These are phyloP conservation scores for Penicillium palitans DNA, from an alignment of 2,329 filamentous ascomycete genomes.

Conservation along the genomic window DNA sequence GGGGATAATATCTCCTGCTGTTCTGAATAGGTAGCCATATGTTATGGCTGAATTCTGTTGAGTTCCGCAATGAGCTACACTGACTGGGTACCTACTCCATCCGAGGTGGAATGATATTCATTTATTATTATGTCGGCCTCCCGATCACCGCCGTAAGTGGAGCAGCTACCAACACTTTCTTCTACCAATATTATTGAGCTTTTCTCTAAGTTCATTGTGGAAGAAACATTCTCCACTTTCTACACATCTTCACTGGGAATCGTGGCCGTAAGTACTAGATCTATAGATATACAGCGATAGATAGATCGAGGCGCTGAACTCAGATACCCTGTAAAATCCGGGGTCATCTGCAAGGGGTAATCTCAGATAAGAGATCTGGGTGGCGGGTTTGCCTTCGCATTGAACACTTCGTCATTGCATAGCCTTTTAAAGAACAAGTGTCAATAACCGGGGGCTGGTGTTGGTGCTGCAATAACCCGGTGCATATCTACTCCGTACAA, in stretches of 20 bases:
- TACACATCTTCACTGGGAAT: background rate
- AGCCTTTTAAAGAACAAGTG: background rate
- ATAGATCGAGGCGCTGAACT: conserved; percentile 13
- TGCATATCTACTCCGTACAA: background rate
- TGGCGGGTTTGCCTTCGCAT: conserved; percentile 6
- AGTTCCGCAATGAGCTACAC: background rate
- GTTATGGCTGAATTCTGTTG: background rate
- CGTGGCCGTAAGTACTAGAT: background rate
- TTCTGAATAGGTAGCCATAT: background rate
- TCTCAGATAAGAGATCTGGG: conserved; percentile 15
- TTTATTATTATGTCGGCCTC: conserved; percentile 3
- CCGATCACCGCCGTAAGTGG: conserved; percentile 8
- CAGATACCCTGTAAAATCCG: conserved; percentile 8
- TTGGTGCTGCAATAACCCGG: too few species aligned
- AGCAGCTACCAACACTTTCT: background rate
- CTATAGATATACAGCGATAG: background rate
- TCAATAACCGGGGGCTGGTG: background rate
- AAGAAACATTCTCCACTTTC: background rate
- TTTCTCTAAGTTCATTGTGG: background rate
- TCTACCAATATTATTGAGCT: conserved; percentile 3
- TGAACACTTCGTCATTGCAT: background rate
- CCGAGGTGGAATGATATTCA: conserved; percentile 12
- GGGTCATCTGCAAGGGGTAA: conserved; percentile 27
- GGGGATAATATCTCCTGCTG: background rate
- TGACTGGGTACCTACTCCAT: background rate